Percentiles rank a stretch among this genome's conserved stretches.
These are phyloP conservation scores for Penicillium carneum DNA, from an alignment of 2,329 filamentous ascomycete species.

Conservation along the genomic window DNA sequence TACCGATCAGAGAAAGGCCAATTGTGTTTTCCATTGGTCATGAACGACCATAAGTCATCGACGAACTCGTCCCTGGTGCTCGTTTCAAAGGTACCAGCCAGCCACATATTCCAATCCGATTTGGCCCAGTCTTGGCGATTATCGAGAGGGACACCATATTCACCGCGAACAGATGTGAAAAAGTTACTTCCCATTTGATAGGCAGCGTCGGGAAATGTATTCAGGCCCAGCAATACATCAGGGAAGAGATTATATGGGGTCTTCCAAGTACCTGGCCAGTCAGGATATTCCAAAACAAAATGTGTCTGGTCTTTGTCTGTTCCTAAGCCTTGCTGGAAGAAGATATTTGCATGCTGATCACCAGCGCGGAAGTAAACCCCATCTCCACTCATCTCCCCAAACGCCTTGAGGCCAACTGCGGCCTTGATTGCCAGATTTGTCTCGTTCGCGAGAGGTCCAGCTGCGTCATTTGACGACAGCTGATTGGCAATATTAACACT, in stretches of 20 bases:
- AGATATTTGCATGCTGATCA: slow-evolving; percentile 44
- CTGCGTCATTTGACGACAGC: slow-evolving; percentile 54
- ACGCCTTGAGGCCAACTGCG: slow-evolving; percentile 57
- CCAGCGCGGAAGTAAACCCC: slow-evolving; percentile 49
- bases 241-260: slow-evolving; percentile 54
- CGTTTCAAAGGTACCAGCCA: slow-evolving; percentile 45
- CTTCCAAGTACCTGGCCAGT: slow-evolving; percentile 44
- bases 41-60: slow-evolving; percentile 52
- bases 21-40: slow-evolving; percentile 54
- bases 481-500: slow-evolving; percentile 51
- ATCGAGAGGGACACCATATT: slow-evolving; percentile 53
- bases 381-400: slow-evolving; percentile 49
- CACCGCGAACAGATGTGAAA: slow-evolving; percentile 46
- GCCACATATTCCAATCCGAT: slow-evolving; percentile 56
- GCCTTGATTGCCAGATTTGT: slow-evolving; percentile 59
- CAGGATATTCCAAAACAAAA: slow-evolving; percentile 53
- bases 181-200: slow-evolving; percentile 49
- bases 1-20: slow-evolving; percentile 56
- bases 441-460: slow-evolving; percentile 52
- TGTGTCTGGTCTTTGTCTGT: slow-evolving; percentile 49
- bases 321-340: slow-evolving; percentile 47
- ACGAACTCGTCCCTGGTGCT: slow-evolving; percentile 46
- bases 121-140: slow-evolving; percentile 53
- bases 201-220: slow-evolving; percentile 47
- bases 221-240: slow-evolving; percentile 50